phyloP scores from a whole-genome alignment of 768 basidiomycete genomes.

The Rhodotorula paludigena region DNA sequence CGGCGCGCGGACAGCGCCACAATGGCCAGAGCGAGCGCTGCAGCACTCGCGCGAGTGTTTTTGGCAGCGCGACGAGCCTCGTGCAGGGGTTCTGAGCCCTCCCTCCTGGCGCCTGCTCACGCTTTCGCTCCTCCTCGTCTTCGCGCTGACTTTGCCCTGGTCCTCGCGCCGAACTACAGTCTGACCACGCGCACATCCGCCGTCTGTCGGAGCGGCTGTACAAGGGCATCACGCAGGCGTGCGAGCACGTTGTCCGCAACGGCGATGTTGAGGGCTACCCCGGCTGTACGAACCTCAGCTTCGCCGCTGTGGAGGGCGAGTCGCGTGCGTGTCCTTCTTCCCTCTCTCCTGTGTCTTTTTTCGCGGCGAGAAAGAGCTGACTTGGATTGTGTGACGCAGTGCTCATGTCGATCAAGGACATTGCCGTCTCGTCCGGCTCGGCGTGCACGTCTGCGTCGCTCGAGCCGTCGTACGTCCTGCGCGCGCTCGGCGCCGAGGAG shows the following conservation, averaged over 20 bases:
- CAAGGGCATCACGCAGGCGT: conserved; percentile 69
- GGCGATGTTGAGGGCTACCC: conserved; percentile 88
- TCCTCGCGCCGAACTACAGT: conserved; percentile 51
- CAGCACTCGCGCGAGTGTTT: neutral
- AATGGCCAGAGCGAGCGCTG: conserved; percentile 22
- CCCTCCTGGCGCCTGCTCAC: too few relatives aligned
- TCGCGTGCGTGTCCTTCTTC: conserved; percentile 13
- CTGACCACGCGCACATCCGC: conserved; percentile 70
- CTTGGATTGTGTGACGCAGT: conserved; percentile 46
- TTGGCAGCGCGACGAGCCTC: conserved; percentile 53
- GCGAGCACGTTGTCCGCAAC: conserved; percentile 88
- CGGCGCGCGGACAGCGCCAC: neutral
- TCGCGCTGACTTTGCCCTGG: neutral
- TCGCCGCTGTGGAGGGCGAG: conserved; percentile 33
- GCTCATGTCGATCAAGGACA: conserved; percentile 97
- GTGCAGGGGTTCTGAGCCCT: conserved; percentile 88
- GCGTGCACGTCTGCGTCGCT: conserved; percentile 97
- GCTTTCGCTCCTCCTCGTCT: too few relatives aligned
- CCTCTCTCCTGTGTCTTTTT: too few relatives aligned
- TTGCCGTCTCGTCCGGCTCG: conserved; percentile 94
- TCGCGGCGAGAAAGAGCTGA: too few relatives aligned
- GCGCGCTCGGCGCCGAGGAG: conserved; percentile 91
- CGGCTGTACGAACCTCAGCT: conserved; percentile 57
- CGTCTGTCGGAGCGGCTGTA: conserved; percentile 75
- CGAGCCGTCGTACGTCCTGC: conserved; percentile 95